Evolutionary conservation across 495 filamentous ascomycete species (phyloP), one percentile per base, ranked within the genome.

Genomic region (Xylaria nigripes): DNA sequence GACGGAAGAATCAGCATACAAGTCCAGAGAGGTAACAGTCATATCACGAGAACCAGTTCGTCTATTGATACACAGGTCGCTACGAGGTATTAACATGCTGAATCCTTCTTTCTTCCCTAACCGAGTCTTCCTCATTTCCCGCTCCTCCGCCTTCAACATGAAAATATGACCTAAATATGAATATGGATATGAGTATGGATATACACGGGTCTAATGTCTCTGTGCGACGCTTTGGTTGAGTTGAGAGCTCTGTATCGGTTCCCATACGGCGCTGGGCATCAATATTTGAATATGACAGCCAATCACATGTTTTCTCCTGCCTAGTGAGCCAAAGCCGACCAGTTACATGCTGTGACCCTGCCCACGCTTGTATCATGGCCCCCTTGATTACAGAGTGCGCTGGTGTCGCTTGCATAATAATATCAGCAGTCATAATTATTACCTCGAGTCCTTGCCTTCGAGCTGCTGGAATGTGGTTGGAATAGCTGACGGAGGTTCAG

Each of bases 391-490:
- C 51, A 54, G 36, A 40, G 32, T 47, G 32, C 21, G 30, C 8
- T 40, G n/a, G 27, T 24, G 42, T 46, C 40, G n/a, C 40, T 38
- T 29, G 45, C 12, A n/a, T 36, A n/a, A 38, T 45, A 36, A 7
- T 7, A 13, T 3, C 46, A 16, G 30, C 25, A 30, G 27, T 38
- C 45, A 24, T 40, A 21, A 24, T 21, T 29, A 50, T 61, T 51
- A 56, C 54, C 58, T 58, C 36, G 22, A 41, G 24, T 59, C 59
- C 51, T 63, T 61, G 47, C 42, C 54, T 16, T 61, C 48, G 4
- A 55, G 18, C 44, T 60, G 36, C 40, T 43, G 50, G 29, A 65
- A 67, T 25, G 60, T 27, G 16, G 64, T 58, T 27, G 64, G 62
- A 23, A 50, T 62, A 29, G 63, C 23, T 18, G 53, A 27, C 34